A percentile compares a stretch with the other conserved stretches of the same genome.
These are phyloP conservation scores for Fusarium sp. DNA, from an alignment of 2,329 filamentous ascomycete genomes.

Conservation along the genomic window DNA sequence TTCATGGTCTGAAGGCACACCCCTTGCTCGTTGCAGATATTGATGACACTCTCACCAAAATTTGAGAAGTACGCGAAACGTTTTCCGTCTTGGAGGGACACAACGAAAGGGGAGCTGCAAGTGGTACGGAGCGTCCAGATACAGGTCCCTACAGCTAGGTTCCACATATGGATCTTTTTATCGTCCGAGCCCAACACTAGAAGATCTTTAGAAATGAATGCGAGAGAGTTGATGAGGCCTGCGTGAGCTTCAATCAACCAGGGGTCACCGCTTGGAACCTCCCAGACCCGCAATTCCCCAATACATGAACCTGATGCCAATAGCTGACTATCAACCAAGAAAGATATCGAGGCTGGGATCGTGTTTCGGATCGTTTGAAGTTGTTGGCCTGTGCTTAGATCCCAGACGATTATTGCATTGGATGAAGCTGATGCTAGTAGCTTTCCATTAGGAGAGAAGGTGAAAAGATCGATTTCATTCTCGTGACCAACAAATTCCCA, in stretches of 20 bases:
- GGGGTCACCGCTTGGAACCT: background rate
- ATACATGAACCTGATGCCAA: background rate
- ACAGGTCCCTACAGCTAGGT: background rate
- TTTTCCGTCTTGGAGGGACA: background rate
- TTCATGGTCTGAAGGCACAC: background rate
- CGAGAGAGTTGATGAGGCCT: accelerated
- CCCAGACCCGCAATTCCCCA: background rate
- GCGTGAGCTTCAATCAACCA: too few relatives aligned
- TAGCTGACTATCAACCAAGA: background rate
- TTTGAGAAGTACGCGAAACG: background rate
- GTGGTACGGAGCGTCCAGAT: background rate
- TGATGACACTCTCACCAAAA: accelerated
- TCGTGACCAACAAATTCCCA: background rate
- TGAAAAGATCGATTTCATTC: accelerated
- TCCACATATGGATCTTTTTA: background rate
- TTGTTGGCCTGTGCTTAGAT: background rate
- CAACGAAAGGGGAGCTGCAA: background rate
- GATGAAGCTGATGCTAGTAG: background rate
- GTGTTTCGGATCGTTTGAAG: background rate
- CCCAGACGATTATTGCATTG: background rate
- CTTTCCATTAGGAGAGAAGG: background rate
- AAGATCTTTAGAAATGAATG: background rate
- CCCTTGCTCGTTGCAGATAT: background rate
- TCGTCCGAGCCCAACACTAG: background rate
- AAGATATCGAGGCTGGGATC: background rate